Evolutionary conservation across 2,329 filamentous ascomycete genomes (phyloP), one percentile per base, ranked within the genome.

Genomic region (Malbranchea zuffiana): DNA sequence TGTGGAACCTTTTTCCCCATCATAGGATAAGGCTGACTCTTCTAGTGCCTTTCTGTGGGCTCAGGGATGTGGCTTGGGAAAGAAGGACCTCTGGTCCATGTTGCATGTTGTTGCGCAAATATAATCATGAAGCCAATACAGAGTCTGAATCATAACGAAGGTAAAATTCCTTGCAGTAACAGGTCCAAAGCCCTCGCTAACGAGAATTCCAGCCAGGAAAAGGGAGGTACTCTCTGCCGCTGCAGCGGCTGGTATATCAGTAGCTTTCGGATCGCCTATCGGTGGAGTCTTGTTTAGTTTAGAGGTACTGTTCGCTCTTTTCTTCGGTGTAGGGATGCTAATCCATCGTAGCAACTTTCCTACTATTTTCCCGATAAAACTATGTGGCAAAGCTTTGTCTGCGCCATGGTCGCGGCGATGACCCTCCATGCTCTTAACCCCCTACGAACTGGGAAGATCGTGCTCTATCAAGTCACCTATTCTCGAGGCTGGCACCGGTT

Each of bases 361-460:
- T 96, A 95, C 58, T 96, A 95, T 60, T 96, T 96, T 50, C 88
- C 90, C 0, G 88, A 96, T 62, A 96, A 96, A 61, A 96, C 90
- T 6, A 96, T 98, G 90, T 98, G 90, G 90, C 90, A 95, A 58
- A 94, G 86, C 52, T 98, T 98, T 54, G 90, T 98, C 26, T 96
- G 90, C 52, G 90, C 90, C 55, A 96, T 96, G 87, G 84, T 93
- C n/a, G 90, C 87, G 11, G 88, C 90, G 12, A 84, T 96, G 24
- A 85, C 86, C 10, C 69, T 98, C 3, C 88, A 96, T 59, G 84
- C 84, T 4, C 74, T 94, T 44, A 90, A 98, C 55, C 90, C 90
- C 3, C 95, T 96, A 57, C 76, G 90, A 36, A 93, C 87, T 1
- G 90, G 88, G 37, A 92, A 98, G 59, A 80, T 96, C 36, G 90